Conservation (phyloP, 805 yeast genomes). For the Candida ponderosae region DNA sequence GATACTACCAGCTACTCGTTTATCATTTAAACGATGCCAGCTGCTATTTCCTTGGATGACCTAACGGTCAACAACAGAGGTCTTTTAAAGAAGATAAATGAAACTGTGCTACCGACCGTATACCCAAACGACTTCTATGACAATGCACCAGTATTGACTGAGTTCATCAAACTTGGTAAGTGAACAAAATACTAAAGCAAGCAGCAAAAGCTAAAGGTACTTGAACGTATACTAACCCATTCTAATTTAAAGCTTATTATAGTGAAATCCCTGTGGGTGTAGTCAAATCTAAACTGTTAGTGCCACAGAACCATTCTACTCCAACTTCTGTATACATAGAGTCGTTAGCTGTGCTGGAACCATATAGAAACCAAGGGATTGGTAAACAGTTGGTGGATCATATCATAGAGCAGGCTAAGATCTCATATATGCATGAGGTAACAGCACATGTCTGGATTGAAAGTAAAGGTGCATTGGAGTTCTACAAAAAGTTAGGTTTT, state of each 20-base stretch:
- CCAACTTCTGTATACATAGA: slow-evolving; percentile 59
- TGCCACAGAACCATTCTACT: slow-evolving; percentile 32
- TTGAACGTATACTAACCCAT: slow-evolving; percentile 6
- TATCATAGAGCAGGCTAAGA: slow-evolving; percentile 48
- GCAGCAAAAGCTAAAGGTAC: not conserved
- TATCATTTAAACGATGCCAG: too few relatives aligned
- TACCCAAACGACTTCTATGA: slow-evolving; percentile 48
- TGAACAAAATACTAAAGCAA: not conserved
- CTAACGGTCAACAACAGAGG: slow-evolving; percentile 55
- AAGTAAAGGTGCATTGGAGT: slow-evolving; percentile 33
- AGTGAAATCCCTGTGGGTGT: slow-evolving; percentile 80
- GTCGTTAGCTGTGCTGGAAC: slow-evolving; percentile 56
- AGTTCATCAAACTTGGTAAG: slow-evolving; percentile 41
- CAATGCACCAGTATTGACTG: slow-evolving; percentile 37
- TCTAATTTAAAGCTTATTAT: slow-evolving; percentile 49
- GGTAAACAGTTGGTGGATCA: slow-evolving; percentile 52
- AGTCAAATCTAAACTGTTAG: slow-evolving; percentile 46
- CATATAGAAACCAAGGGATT: slow-evolving; percentile 55
- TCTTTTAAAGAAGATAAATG: slow-evolving; percentile 47
- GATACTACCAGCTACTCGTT: too few relatives aligned
- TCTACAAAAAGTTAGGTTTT: slow-evolving; percentile 49
- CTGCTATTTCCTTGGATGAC: slow-evolving; percentile 42
- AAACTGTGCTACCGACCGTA: slow-evolving; percentile 39
- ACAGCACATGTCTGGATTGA: slow-evolving; percentile 44
- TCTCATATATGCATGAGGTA: slow-evolving; percentile 44